Conservation (phyloP, 1,284 basidiomycete species). For the Boletus coffeatus region DNA sequence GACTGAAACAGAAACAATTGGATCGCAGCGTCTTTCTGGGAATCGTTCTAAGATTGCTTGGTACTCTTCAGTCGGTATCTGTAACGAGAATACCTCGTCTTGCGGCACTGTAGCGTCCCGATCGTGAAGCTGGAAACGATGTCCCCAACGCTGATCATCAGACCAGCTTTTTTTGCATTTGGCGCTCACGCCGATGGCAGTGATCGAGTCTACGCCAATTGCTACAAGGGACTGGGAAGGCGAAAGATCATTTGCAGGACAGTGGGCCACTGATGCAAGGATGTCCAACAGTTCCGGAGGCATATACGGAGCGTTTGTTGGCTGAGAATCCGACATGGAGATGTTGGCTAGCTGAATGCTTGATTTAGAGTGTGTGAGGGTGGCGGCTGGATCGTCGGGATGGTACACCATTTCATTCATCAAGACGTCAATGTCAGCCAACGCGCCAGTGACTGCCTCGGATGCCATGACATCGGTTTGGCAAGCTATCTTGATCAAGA, state of each 20-base stretch:
- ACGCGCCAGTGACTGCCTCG: constrained; percentile 21
- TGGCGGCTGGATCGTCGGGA: constrained; percentile 20
- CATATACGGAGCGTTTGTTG: constrained; percentile 1
- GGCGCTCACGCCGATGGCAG: constrained; percentile 42
- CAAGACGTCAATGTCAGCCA: constrained; percentile 27
- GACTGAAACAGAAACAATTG: constrained; percentile 9
- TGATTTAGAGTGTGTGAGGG: constrained; percentile 1
- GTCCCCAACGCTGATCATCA: constrained; percentile 35
- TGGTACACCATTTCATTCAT: constrained; percentile 28
- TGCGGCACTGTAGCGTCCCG: constrained; percentile 1
- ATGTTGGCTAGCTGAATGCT: background rate
- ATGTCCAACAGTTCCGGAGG: constrained; percentile 18
- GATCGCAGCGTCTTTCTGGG: constrained; percentile 7
- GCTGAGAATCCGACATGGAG: background rate
- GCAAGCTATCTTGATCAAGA: constrained; percentile 36
- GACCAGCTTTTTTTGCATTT: constrained; percentile 34
- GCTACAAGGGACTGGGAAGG: constrained; percentile 34
- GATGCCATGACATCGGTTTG: constrained; percentile 28
- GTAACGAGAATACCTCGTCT: background rate
- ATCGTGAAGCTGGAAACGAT: constrained; percentile 38
- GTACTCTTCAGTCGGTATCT: constrained; percentile 14
- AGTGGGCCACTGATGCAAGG: constrained; percentile 22
- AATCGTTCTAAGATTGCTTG: constrained; percentile 14
- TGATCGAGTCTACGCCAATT: constrained; percentile 50
- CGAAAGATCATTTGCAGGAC: constrained; percentile 23